Evolutionary conservation across 306 rosid genomes (phyloP), one percentile per base, ranked within the genome.

Genomic region (Citrullus amarus): DNA sequence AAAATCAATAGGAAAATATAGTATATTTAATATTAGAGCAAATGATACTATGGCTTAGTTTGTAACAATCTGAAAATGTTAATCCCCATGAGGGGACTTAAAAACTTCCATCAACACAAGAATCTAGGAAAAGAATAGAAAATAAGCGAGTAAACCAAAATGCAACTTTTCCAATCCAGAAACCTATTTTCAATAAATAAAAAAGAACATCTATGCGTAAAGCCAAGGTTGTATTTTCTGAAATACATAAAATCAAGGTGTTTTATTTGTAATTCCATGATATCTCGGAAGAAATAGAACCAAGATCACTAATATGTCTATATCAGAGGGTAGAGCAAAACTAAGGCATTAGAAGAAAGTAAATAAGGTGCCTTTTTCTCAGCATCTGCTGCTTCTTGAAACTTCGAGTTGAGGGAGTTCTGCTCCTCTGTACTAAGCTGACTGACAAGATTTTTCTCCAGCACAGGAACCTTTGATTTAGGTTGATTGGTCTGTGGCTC

Each of bases 391-490:
- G 96, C 99, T 63, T 96, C 99, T 83, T 90, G 87, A 75, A 90
- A 87, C 84, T 89, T 96, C 59, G 84, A 80, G 81, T 85, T 90
- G 55, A 93, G 88, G 16, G 92, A 83, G 80, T 86, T 86, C 85
- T 90, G 96, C 90, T 96, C 98, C 77, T 89, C 98, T 48, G 91
- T 88, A 88, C 98, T 90, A 68, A 93, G 88, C 84, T 96, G 99
- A 79, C 82, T 79, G 41, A 93, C 84, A 83, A 96, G 91, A 82
- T 86, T 83, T 83, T 93, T 91, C 87, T 96, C 99, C 91, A 93
- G 86, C 76, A 88, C 87, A 8, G 98, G 99, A 75, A 93, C 90
- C 80, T 66, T 89, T 81, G 90, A 69, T 84, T 85, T 96, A 62
- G 87, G 96, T 77, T 77, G 86, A 78, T 78, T 86, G 86, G 78